Base-by-base conservation (phyloP, 345 rosid species). In the Salix brachista region DNA sequence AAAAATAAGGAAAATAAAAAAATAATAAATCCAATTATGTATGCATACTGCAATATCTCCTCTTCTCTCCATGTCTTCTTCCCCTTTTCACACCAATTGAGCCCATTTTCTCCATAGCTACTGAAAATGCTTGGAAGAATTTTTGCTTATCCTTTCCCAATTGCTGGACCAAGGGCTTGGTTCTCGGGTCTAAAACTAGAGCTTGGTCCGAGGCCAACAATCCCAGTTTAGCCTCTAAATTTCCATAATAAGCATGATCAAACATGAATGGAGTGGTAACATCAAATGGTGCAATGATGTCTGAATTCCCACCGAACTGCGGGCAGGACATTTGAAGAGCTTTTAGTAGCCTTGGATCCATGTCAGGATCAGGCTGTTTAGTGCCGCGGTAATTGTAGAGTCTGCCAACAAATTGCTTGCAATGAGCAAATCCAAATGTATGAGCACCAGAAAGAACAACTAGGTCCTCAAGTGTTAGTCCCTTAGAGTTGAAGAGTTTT, bases 371-470 rank as follows among this genome's bases (percentile, higher is more conserved):
- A 9, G 96, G 93, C 30, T 73, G 73, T 65, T 84, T 88, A 0
- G 91, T 86, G 78, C 94, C 89, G 19, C 72, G 82, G 78, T 70
- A 88, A 79, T 88, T 71, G 70, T 94, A 92, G 71, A 94, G 89
- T 11, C 98, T 81, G 71, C 61, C 65, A n/a, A 74, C 41, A 79
- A 94, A 92, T 19, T 87, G 84, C 56, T 80, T 64, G 70, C 97
- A 94, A 69, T 92, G 97, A 1, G 97, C 91, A 26, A 91, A 94
- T 4, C 98, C 98, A 36, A 94, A 91, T 0, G 98, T 92, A 81
- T 92, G 98, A 0, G 91, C 94, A 0, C 95, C 97, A 0, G 97
- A 91, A 44, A 94, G 94, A 32, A 87, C 89, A 2, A 94, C 97
- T 42, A 91, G 75, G 70, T 94, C 98, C 34, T 86, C 73, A 1